phyloP scores from a whole-genome alignment of 495 filamentous ascomycete species.

The Penicillium canescens region DNA sequence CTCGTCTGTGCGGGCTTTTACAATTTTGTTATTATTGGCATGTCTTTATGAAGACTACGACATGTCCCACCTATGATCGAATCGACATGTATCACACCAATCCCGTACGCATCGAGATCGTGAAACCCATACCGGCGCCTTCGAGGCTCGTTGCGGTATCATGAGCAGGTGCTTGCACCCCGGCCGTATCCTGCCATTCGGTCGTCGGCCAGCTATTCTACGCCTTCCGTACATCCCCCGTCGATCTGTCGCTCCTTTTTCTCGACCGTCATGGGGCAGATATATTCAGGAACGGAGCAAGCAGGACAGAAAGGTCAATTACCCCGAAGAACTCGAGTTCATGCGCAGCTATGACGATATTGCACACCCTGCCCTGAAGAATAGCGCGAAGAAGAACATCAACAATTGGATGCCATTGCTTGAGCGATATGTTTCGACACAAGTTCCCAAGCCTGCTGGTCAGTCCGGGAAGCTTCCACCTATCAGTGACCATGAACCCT shows the following conservation, averaged over 20 bases:
- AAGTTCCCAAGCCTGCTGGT: conserved; percentile 8
- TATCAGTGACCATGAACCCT: conserved; percentile 13
- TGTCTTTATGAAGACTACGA: not conserved
- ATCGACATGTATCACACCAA: conserved; percentile 42
- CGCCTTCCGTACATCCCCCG: conserved; percentile 9
- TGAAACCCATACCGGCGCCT: conserved; percentile 34
- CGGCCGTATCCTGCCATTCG: conserved; percentile 38
- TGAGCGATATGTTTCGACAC: conserved; percentile 41
- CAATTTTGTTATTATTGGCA: not conserved
- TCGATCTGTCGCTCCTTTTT: conserved; percentile 1
- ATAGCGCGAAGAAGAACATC: conserved; percentile 12
- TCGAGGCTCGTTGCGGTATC: conserved; percentile 37
- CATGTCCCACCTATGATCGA: conserved; percentile 26
- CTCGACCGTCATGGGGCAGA: conserved; percentile 4
- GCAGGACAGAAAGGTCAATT: not conserved
- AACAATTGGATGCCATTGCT: conserved; percentile 45
- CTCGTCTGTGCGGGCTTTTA: not conserved
- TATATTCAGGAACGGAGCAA: not conserved
- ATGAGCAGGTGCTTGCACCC: conserved; percentile 45
- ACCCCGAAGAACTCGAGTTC: conserved; percentile 1
- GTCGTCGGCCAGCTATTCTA: conserved; percentile 24
- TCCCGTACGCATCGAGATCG: conserved; percentile 33
- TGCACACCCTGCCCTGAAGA: conserved; percentile 13
- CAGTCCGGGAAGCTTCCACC: conserved; percentile 3
- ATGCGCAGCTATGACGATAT: conserved; percentile 13